Evolutionary conservation across 306 rosid species (phyloP), one percentile per base, ranked within the genome.

Genomic region (Geum urbanum): DNA sequence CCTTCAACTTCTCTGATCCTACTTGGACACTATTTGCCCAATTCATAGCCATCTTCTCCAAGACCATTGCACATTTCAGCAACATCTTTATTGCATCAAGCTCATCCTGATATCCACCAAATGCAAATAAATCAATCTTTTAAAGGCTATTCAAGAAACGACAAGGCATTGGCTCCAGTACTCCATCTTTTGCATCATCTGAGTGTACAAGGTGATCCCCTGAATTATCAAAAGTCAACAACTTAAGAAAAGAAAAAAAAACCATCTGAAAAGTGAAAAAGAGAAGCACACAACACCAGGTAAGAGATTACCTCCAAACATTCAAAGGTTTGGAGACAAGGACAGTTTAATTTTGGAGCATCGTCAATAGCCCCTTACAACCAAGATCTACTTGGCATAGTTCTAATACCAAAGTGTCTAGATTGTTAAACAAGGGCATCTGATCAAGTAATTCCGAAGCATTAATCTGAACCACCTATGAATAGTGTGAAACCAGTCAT

Each of bases 161-260:
- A n/a, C n/a, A n/a, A 44, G 69, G 69, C 69, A 63, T 15, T 1
- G 69, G 37, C 32, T 63, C 50, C 50, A 63, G 43, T 14, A 41
- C 37, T 46, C 50, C n/a, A 10, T 41, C 67, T 63, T 18, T 24
- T 15, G 20, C 50, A 18, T 5, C 8, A 40, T 63, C 8, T 24
- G 35, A 43, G n/a, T n/a, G n/a, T n/a, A n/a, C n/a, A n/a, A n/a
- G n/a, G n/a, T n/a, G n/a, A n/a, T n/a, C n/a, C n/a, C n/a, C n/a
- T n/a, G n/a, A n/a, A n/a, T n/a, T n/a, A n/a, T n/a, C n/a, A n/a
- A n/a, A n/a, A n/a, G n/a, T n/a, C n/a, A n/a, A n/a, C n/a, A n/a
- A n/a, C n/a, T n/a, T n/a, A n/a, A n/a, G n/a, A n/a, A n/a, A n/a
- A n/a, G n/a, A n/a, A n/a, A n/a, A n/a, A n/a, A n/a, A n/a, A n/a